Evolutionary conservation across 2,329 filamentous ascomycete species (phyloP), one percentile per base, ranked within the genome.

Genomic region (Lithohypha guttulata): DNA sequence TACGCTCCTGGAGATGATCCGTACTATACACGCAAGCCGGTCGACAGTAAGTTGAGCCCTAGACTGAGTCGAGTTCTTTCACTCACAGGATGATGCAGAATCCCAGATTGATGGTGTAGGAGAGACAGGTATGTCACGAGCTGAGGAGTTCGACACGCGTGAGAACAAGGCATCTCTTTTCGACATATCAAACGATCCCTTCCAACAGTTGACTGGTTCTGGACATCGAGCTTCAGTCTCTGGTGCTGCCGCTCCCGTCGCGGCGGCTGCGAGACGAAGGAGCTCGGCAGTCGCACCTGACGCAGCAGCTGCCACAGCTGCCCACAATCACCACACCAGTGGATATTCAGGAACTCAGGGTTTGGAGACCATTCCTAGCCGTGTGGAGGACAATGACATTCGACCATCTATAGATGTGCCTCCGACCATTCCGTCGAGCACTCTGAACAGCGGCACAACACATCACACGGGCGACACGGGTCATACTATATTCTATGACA

Each of bases 251-350:
- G 46, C 34, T 15, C 35, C 45, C 21, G 49, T 43, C 2, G 47
- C 45, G 7, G 47, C 47, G 9, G 47, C 45, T 8, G 43, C 43
- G 9, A 43, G 49, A 15, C 47, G 49, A 13, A 45, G 47, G 31
- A 49, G 47, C 30, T 51, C 49, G 9, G 49, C 49, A n/a, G 43
- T 50, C 8, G 49, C 47, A 7, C 49, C 49, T 9, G 49, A 49
- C 25, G 43, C 37, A 14, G 37, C 21, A 11, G 35, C 28, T 6
- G 39, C 47, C 17, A 29, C 42, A 11, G 17, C 13, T 27, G 23
- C 8, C 28, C n/a, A n/a, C n/a, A n/a, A 36, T 2, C 27, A 32
- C 31, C 37, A 38, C 25, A 44, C 45, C 29, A 44, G 39, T 28
- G 44, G 46, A 10, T 49, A 45, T 18, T 20, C 14, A n/a, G 42